Base-by-base conservation (phyloP, 2,329 filamentous ascomycete species). In the Lachnellula occidentalis region DNA sequence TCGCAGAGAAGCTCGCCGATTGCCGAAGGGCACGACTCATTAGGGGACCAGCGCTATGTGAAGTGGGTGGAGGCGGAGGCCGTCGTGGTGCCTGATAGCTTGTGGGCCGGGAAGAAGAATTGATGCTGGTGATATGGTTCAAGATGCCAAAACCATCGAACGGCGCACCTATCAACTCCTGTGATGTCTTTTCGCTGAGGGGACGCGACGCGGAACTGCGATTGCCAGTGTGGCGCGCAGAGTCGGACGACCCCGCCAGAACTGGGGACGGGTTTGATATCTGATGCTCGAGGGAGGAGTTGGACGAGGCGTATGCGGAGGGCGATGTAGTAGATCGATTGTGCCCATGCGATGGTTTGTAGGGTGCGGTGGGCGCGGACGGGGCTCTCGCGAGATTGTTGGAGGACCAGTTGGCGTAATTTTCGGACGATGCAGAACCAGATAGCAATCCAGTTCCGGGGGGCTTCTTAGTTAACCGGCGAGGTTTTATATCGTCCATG, bases 381-480 rank as follows among this genome's bases (percentile, higher is more conserved):
- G 82, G 81, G 67, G 80, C 76, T 69, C 80, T 78, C 69, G 75
- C 78, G 69, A 85, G 74, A 70, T 79, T 84, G 66, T 79, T 77
- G 62, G 81, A 83, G 78, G 81, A 85, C 71, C 78, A 77, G 76
- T 83, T 79, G 74, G 79, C 83, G 71, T 77, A 75, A 64, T 31
- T 31, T 31, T 31, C 27, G 27, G 27, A 31, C 4, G 27, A 31
- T 31, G 84, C 72, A 62, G 79, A 82, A 65, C 83, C 80, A 73
- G 49, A 54, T 56, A 48, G 80, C 73, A 48, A 54, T 56, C 53
- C 53, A 45, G 78, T 71, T 15, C 36, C 36, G 21, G 75, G 79
- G 54, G 80, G 80, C 69, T 82, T 83, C 75, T 86, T 86, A 67
- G 80, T 79, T 61, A 86, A 79, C 72, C 81, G 80, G 72, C 83